phyloP scores from a whole-genome alignment of 1,284 basidiomycete species.

The Leccinum variabile region DNA sequence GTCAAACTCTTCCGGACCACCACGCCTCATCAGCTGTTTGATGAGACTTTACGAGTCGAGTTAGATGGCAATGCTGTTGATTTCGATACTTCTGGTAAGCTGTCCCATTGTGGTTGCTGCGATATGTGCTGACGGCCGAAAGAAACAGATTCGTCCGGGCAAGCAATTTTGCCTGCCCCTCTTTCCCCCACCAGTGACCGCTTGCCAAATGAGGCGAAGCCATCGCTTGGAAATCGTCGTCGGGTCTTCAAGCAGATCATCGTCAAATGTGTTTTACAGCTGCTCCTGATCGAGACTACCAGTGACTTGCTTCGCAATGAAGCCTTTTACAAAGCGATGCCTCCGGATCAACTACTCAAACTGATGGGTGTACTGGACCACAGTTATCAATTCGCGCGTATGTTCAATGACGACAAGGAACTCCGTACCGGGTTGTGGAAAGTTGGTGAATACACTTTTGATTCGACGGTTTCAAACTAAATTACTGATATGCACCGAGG shows the following conservation, averaged over 20 bases:
- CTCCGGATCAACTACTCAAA: slow-evolving; percentile 88
- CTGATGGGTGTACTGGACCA: slow-evolving; percentile 96
- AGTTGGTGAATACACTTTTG: slow-evolving; percentile 73
- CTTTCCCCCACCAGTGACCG: slow-evolving; percentile 65
- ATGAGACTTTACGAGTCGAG: slow-evolving; percentile 82
- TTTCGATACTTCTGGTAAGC: slow-evolving; percentile 52
- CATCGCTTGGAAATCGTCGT: slow-evolving; percentile 73
- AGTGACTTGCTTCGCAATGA: slow-evolving; percentile 94
- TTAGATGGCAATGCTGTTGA: slow-evolving; percentile 64
- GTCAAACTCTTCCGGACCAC: slow-evolving; percentile 96
- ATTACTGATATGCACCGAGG: slow-evolving; percentile 47
- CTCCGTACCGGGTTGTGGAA: slow-evolving; percentile 97
- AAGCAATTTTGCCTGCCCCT: slow-evolving; percentile 77
- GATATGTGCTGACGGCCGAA: slow-evolving; percentile 9
- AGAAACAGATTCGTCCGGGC: slow-evolving; percentile 53
- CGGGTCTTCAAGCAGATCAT: slow-evolving; percentile 99
- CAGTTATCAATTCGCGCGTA: slow-evolving; percentile 94
- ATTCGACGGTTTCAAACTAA: not conserved
- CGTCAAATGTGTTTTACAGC: slow-evolving; percentile 98
- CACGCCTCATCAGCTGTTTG: slow-evolving; percentile 96
- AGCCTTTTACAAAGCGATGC: slow-evolving; percentile 92
- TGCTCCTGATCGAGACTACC: slow-evolving; percentile 96
- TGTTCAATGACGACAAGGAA: slow-evolving; percentile 99
- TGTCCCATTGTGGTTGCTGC: not conserved
- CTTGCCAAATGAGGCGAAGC: slow-evolving; percentile 44